These are phyloP conservation scores for Reticulomyxa filosa DNA, from an alignment of 78 protist genomes.

Conservation along the genomic window DNA sequence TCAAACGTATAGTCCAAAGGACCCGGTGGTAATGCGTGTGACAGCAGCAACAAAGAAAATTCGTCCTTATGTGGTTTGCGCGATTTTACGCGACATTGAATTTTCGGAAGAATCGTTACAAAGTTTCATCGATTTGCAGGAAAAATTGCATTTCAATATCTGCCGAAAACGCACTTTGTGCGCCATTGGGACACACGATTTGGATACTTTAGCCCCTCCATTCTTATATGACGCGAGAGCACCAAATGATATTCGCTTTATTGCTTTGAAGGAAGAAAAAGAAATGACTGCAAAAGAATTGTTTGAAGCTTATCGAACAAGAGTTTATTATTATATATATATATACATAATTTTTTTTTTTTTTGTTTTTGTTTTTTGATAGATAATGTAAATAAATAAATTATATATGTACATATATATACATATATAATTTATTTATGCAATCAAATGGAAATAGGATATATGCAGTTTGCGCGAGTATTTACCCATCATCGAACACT, in stretches of 20 bases:
- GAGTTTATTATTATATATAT: not conserved
- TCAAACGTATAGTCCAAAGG: not conserved
- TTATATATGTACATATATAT: not conserved
- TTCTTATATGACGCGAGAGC: conserved; percentile 38
- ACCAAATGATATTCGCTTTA: conserved; percentile 71
- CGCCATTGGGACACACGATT: conserved; percentile 99
- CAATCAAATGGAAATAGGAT: not conserved
- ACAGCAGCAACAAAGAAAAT: conserved; percentile 17
- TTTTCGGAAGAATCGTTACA: conserved; percentile 47
- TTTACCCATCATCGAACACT: conserved; percentile 35
- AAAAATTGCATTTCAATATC: conserved; percentile 25
- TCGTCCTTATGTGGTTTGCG: conserved; percentile 87
- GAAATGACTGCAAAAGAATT: conserved; percentile 21
- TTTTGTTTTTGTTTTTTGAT: too few species aligned
- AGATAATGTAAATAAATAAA: too few species aligned
- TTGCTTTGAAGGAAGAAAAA: conserved; percentile 47
- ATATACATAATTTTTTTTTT: too few species aligned
- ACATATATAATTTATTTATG: not conserved
- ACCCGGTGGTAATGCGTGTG: too few species aligned
- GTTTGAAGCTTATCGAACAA: conserved; percentile 10
- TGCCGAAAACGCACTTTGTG: conserved; percentile 79
- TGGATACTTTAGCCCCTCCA: conserved; percentile 59
- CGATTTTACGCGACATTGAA: conserved; percentile 65
- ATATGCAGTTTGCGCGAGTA: conserved; percentile 18
- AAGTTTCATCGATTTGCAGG: conserved; percentile 91